A percentile compares a stretch with the other conserved stretches of the same genome.
These are phyloP conservation scores for Pseudogymnoascus sp. DNA, from an alignment of 2,329 filamentous ascomycete genomes.

Conservation along the genomic window DNA sequence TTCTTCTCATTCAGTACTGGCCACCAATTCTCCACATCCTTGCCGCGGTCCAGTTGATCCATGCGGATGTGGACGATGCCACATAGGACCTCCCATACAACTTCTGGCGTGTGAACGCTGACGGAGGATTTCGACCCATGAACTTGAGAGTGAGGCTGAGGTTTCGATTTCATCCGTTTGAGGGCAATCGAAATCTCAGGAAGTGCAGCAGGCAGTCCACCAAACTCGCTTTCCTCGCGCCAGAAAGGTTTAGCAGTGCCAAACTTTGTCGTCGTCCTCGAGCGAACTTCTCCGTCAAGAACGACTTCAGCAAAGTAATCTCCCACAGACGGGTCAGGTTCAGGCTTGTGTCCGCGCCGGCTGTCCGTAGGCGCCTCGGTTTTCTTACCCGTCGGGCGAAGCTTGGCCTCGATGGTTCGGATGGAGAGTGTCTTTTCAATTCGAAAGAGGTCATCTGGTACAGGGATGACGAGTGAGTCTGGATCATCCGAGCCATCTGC, in stretches of 20 bases:
- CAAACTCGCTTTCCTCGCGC: constrained; percentile 73
- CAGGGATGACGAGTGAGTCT: constrained; percentile 8
- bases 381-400: constrained; percentile 25
- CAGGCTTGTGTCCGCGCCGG: constrained; percentile 23
- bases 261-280: constrained; percentile 64
- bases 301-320: constrained; percentile 76
- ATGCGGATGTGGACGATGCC: constrained; percentile 70
- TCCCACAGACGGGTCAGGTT: constrained; percentile 45
- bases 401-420: constrained; percentile 55
- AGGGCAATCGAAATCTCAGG: constrained; percentile 65
- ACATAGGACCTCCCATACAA: constrained; percentile 45
- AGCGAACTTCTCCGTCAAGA: constrained; percentile 70
- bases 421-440: constrained; percentile 55
- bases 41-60: constrained; percentile 68
- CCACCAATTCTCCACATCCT: constrained; percentile 83
- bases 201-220: constrained; percentile 61
- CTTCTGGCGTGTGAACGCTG: constrained; percentile 21
- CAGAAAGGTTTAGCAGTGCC: constrained; percentile 72
- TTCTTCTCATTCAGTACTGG: constrained; percentile 70
- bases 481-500: constrained; percentile 9
- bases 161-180: constrained; percentile 45
- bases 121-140: constrained; percentile 26
- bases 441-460: constrained; percentile 46
- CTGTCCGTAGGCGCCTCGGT: constrained; percentile 15
- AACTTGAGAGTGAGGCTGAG: constrained; percentile 29